A percentile compares a stretch with the other conserved stretches of the same genome.
Evolutionary conservation across 2,329 filamentous ascomycete genomes (phyloP).

Genomic region (Thermothelomyces thermophilus): DNA sequence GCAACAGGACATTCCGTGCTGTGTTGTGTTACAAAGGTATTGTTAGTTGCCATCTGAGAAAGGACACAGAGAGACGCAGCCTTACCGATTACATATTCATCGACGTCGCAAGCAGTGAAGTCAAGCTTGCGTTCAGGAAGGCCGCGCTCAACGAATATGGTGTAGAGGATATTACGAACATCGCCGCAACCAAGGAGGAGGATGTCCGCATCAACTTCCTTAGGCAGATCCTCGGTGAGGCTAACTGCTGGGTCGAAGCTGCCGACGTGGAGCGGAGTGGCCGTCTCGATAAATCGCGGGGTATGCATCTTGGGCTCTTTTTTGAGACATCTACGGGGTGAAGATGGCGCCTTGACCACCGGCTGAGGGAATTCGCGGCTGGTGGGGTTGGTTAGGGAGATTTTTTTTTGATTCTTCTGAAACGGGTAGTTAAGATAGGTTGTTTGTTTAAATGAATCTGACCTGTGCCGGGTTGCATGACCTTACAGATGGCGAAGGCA

Average conservation of each 20-base stretch:
- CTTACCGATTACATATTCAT: constrained; percentile 45
- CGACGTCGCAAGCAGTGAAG: constrained; percentile 50
- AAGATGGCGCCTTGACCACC: not conserved
- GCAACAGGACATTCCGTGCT: constrained; percentile 49
- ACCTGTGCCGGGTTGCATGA: no score
- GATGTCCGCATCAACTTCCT: constrained; percentile 42
- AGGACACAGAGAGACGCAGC: not conserved
- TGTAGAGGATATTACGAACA: constrained; percentile 50
- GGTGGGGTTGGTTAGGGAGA: not conserved
- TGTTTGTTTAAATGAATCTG: no score
- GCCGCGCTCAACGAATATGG: constrained; percentile 36
- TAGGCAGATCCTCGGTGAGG: constrained; percentile 42
- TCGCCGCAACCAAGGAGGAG: constrained; percentile 53
- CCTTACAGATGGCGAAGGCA: no score
- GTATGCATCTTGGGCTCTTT: constrained; percentile 10
- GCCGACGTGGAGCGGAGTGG: constrained; percentile 39
- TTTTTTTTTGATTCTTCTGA: not conserved
- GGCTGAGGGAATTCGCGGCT: not conserved
- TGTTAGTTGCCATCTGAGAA: not conserved
- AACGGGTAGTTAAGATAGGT: no score
- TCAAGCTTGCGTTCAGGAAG: constrained; percentile 34
- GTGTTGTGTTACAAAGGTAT: constrained; percentile 1
- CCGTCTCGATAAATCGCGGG: not conserved
- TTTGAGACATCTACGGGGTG: not conserved
- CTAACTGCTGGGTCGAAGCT: constrained; percentile 49